phyloP scores from a whole-genome alignment of 805 yeast species.

The Suhomyces faveliae region DNA sequence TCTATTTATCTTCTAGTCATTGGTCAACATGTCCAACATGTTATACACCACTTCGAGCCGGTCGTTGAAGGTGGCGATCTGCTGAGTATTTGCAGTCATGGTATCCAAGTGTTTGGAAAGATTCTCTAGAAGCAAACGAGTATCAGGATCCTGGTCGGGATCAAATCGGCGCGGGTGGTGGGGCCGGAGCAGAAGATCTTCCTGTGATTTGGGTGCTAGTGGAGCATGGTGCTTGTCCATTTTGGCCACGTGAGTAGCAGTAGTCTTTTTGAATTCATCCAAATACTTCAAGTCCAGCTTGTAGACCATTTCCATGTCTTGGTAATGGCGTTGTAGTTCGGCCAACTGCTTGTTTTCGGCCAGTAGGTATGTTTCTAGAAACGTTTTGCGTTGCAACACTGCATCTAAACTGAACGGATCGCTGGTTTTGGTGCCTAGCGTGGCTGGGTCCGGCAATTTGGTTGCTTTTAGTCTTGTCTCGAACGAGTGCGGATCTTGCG shows the following conservation, averaged over 20 bases:
- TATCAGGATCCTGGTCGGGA: slow-evolving; percentile 15
- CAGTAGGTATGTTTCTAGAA: slow-evolving; percentile 36
- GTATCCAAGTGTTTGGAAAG: slow-evolving; percentile 16
- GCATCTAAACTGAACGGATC: slow-evolving; percentile 27
- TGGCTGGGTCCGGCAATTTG: slow-evolving; percentile 22
- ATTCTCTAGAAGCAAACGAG: slow-evolving; percentile 13
- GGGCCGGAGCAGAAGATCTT: neutral
- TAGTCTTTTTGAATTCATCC: slow-evolving; percentile 27
- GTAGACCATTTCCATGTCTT: slow-evolving; percentile 21
- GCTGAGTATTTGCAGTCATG: slow-evolving; percentile 13
- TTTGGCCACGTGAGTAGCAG: slow-evolving; percentile 6
- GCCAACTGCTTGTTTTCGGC: slow-evolving; percentile 40
- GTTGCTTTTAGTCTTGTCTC: slow-evolving; percentile 23
- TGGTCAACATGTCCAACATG: slow-evolving; percentile 13
- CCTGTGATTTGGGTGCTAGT: neutral
- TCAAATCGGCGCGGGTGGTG: slow-evolving; percentile 3
- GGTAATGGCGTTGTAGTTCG: slow-evolving; percentile 28
- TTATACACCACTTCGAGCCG: slow-evolving; percentile 16
- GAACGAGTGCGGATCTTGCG: slow-evolving; percentile 21
- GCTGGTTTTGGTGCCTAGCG: slow-evolving; percentile 12
- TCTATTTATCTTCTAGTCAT: neutral
- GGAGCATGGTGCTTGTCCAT: slow-evolving; percentile 2
- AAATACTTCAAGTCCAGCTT: slow-evolving; percentile 35
- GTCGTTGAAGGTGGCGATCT: slow-evolving; percentile 13
- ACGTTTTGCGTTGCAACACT: slow-evolving; percentile 22